Conservation (phyloP, 306 rosid genomes). For the Rosa rugosa region DNA sequence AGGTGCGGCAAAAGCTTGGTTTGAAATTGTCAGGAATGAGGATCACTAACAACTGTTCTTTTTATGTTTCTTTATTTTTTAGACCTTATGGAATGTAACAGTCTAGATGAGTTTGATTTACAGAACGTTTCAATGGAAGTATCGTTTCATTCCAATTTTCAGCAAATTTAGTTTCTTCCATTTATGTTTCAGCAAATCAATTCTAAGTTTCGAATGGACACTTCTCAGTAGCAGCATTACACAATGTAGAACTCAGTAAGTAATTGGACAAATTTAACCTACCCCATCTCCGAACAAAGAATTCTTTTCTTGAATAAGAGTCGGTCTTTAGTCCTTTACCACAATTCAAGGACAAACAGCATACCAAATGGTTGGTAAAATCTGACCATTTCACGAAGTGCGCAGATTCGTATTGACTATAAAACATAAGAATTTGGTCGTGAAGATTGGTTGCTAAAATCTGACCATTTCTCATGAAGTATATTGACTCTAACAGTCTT, state of each 20-base stretch:
- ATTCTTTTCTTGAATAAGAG: no score
- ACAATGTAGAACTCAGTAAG: not conserved
- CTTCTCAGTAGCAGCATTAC: not conserved
- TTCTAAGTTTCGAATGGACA: not conserved
- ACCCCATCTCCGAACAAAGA: no score
- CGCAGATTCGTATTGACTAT: no score
- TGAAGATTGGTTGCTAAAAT: no score
- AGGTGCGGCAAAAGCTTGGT: not conserved
- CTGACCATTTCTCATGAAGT: not conserved
- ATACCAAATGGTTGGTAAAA: not conserved
- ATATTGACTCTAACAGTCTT: no score
- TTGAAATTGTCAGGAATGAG: constrained; percentile 5
- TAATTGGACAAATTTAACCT: not conserved
- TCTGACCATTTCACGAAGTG: not conserved
- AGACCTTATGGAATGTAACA: not conserved
- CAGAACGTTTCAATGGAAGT: not conserved
- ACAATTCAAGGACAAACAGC: not conserved
- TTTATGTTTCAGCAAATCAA: not conserved
- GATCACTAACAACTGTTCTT: constrained; percentile 3
- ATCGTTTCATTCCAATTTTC: not conserved
- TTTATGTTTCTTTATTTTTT: not conserved
- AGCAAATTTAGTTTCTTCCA: not conserved
- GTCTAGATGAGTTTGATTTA: not conserved
- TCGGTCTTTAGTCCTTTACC: no score
- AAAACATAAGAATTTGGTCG: no score